phyloP scores from a whole-genome alignment of 2,329 filamentous ascomycete genomes.

The Cladosporium sp. region DNA sequence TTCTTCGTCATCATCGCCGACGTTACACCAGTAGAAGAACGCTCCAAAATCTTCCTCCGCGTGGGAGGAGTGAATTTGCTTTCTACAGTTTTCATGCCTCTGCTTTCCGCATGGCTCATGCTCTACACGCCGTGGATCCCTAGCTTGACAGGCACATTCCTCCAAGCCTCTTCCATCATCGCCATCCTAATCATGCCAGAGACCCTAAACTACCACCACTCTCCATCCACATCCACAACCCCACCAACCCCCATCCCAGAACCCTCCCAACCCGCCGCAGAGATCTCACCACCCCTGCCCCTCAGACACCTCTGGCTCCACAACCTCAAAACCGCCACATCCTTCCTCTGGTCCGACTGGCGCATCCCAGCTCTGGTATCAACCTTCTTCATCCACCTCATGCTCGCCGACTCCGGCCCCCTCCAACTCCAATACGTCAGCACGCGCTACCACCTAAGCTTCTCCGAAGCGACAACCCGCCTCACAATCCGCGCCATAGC shows the following conservation, averaged over 20 bases:
- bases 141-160: conserved; percentile 21
- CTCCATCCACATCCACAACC: neutral
- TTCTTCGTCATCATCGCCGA: conserved; percentile 30
- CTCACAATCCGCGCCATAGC: conserved; percentile 28
- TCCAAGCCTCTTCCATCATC: conserved; percentile 10
- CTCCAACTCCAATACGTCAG: conserved; percentile 51
- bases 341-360: conserved; percentile 29
- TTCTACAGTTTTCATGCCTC: conserved; percentile 28
- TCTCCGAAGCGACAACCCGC: conserved; percentile 30
- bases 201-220: conserved; percentile 26
- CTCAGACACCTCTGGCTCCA: neutral
- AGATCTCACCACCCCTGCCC: neutral
- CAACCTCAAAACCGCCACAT: conserved; percentile 18
- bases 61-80: conserved; percentile 26
- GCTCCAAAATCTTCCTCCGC: conserved; percentile 29
- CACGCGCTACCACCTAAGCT: conserved; percentile 47
- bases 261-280: neutral
- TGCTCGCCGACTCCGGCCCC: conserved; percentile 23
- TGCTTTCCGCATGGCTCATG: conserved; percentile 33
- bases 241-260: neutral
- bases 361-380: conserved; percentile 29
- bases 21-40: conserved; percentile 23
- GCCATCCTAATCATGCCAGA: conserved; percentile 27
- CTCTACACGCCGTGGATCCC: conserved; percentile 31
- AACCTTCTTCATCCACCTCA: conserved; percentile 27